Evolutionary conservation across 495 filamentous ascomycete species (phyloP).

Genomic region (Penicillium mononematosum): DNA sequence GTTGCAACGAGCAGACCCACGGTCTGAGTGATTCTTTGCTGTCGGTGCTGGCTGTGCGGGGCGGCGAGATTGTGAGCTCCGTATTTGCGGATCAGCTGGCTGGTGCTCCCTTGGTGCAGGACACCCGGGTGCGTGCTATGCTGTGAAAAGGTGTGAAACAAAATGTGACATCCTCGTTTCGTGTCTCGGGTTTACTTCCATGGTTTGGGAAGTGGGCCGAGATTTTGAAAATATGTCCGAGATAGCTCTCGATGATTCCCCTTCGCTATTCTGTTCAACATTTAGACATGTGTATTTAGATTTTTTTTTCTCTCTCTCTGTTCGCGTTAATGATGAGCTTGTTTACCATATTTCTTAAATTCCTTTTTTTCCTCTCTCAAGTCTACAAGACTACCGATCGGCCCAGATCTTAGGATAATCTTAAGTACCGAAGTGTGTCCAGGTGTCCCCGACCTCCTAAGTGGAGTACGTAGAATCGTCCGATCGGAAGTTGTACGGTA

Average conservation of each 20-base stretch:
- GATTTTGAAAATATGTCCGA: slow-evolving; percentile 4
- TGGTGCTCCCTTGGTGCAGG: slow-evolving; percentile 35
- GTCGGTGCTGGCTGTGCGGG: slow-evolving; percentile 71
- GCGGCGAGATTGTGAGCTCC: slow-evolving; percentile 73
- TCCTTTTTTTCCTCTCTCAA: background rate
- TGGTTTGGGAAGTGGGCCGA: background rate
- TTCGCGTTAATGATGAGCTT: slow-evolving; percentile 12
- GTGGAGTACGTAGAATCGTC: background rate
- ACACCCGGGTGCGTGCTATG: slow-evolving; percentile 43
- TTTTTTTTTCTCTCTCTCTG: background rate
- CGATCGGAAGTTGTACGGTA: background rate
- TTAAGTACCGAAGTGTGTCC: background rate
- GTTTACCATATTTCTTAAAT: background rate
- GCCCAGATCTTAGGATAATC: background rate
- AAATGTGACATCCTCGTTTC: background rate
- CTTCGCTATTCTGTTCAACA: slow-evolving; percentile 7
- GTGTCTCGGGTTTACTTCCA: slow-evolving; percentile 1
- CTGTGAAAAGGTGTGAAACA: slow-evolving; percentile 24
- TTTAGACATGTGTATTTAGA: slow-evolving; percentile 12
- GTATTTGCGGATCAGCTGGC: slow-evolving; percentile 60
- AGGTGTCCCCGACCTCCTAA: background rate
- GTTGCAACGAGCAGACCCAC: slow-evolving; percentile 89
- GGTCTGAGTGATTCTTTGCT: slow-evolving; percentile 81
- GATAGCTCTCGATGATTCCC: slow-evolving; percentile 11
- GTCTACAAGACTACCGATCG: background rate